Percentiles rank a stretch among this genome's conserved stretches.
Conservation (phyloP, 1,284 basidiomycete genomes). For the Erythrobasidium hasegawianum region DNA sequence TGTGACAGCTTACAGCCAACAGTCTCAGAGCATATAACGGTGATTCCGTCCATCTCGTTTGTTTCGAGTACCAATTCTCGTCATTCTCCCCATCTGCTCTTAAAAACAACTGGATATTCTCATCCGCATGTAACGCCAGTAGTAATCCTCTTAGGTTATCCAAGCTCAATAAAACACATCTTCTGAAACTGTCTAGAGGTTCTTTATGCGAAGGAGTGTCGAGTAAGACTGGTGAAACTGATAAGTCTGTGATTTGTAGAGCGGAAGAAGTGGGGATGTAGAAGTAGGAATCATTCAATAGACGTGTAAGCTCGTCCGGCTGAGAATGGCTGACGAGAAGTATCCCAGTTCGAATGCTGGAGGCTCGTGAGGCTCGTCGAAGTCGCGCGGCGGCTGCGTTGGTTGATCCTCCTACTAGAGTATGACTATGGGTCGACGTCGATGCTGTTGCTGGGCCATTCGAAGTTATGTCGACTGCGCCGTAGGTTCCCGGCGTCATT, state of each 20-base stretch:
- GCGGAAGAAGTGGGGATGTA: slow-evolving; percentile 12
- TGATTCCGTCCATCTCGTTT: slow-evolving; percentile 32
- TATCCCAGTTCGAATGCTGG: slow-evolving; percentile 19
- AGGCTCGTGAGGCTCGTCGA: slow-evolving; percentile 25
- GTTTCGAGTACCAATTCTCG: slow-evolving; percentile 35
- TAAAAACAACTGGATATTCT: slow-evolving; percentile 33
- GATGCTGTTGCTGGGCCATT: no score
- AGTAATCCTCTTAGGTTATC: slow-evolving; percentile 19
- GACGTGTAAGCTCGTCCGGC: slow-evolving; percentile 30
- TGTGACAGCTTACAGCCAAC: slow-evolving; percentile 24
- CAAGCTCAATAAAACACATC: slow-evolving; percentile 23
- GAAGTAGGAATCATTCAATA: slow-evolving; percentile 16
- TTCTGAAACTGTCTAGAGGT: slow-evolving; percentile 21
- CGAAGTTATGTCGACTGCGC: no score
- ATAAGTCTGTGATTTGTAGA: slow-evolving; percentile 23
- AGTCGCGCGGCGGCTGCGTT: neutral
- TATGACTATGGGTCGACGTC: no score
- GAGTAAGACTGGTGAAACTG: slow-evolving; percentile 14
- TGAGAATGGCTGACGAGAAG: slow-evolving; percentile 8
- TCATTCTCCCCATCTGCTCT: slow-evolving; percentile 26
- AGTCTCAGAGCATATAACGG: slow-evolving; percentile 28
- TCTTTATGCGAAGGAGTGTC: slow-evolving; percentile 19
- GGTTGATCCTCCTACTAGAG: no score
- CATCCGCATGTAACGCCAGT: slow-evolving; percentile 22
- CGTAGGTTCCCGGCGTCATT: no score